Evolutionary conservation across 257 asterid genomes (phyloP).

Genomic region (Nicotiana tabacum): DNA sequence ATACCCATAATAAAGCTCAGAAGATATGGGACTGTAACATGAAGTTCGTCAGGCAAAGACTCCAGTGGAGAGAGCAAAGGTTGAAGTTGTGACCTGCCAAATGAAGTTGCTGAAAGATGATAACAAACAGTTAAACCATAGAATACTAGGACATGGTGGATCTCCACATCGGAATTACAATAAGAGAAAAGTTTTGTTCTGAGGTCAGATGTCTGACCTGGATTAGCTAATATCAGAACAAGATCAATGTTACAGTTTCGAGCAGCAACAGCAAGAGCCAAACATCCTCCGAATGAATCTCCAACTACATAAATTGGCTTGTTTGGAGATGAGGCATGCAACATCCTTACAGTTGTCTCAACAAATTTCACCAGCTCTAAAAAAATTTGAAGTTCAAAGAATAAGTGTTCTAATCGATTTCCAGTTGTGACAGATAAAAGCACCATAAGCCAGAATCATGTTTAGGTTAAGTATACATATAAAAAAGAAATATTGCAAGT

Average conservation of each 20-base stretch:
- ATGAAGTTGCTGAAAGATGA: constrained; percentile 79
- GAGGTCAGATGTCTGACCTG: constrained; percentile 41
- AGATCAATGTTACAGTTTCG: constrained; percentile 81
- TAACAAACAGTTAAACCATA: not conserved
- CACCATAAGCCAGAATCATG: not conserved
- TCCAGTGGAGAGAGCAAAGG: constrained; percentile 67
- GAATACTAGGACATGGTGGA: not conserved
- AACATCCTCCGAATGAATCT: constrained; percentile 92
- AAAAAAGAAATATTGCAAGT: not conserved
- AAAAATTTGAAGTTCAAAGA: not conserved
- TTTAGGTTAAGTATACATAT: not conserved
- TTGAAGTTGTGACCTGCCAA: constrained; percentile 81
- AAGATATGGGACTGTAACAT: constrained; percentile 65
- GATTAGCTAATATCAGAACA: constrained; percentile 72
- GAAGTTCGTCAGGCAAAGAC: constrained; percentile 68
- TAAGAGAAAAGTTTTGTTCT: not conserved
- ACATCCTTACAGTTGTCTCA: constrained; percentile 57
- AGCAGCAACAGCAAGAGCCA: constrained; percentile 95
- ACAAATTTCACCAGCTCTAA: constrained; percentile 37
- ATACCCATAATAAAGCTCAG: constrained; percentile 83
- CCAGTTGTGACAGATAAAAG: not conserved
- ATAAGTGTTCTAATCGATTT: not conserved
- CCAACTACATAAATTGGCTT: constrained; percentile 91
- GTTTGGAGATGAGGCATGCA: constrained; percentile 55
- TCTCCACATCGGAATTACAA: not conserved